Evolutionary conservation across 768 basidiomycete species (phyloP), one percentile per base, ranked within the genome.

Genomic region (Russula griseocarnosa): DNA sequence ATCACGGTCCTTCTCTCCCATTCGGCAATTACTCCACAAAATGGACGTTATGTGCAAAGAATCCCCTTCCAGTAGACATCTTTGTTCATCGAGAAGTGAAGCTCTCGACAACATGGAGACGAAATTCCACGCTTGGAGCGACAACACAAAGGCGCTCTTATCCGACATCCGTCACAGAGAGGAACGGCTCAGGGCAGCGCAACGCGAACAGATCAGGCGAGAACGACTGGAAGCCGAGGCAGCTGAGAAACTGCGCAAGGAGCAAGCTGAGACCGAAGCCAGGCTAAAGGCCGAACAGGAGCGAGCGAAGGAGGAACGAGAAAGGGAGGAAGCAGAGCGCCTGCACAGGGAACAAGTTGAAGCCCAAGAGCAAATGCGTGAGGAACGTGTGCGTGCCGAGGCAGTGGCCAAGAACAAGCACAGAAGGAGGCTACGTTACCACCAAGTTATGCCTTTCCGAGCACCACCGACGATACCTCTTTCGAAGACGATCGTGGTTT

Each of bases 21-120:
- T 86, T 50, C 84, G 81, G 22, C 81, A 83, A 50, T 72, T 82
- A 3, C 74, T 90, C 22, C 78, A 78, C 22, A 75, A 73, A 26
- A 83, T 92, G 78, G 83, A 86, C 10, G 78, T 83, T 38, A 74
- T 76, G 50, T 71, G 75, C 1, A 73, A 76, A 34, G 83, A 85
- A 57, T 59, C 75, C 20, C 70, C 76, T 47, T 74, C 80, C n/a
- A 78, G 80, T 49, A 80, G 85, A 53, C 70, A 71, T 24, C 60
- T 90, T 1, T 78, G 82, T 60, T 72, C 76, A 22, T 72, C 83
- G 14, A 81, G 88, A 50, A 73, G 75, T 49, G 76, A 79, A 60
- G 76, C 78, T 8, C 76, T 83, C 18, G 80, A 86, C 67, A 81
- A 60, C 20, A 28, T 61, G 24, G 68, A 69, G 47, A 10, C 54